These are phyloP conservation scores for Blastobotrys buckinghamii DNA, from an alignment of 1,139 yeast genomes.

Conservation along the genomic window DNA sequence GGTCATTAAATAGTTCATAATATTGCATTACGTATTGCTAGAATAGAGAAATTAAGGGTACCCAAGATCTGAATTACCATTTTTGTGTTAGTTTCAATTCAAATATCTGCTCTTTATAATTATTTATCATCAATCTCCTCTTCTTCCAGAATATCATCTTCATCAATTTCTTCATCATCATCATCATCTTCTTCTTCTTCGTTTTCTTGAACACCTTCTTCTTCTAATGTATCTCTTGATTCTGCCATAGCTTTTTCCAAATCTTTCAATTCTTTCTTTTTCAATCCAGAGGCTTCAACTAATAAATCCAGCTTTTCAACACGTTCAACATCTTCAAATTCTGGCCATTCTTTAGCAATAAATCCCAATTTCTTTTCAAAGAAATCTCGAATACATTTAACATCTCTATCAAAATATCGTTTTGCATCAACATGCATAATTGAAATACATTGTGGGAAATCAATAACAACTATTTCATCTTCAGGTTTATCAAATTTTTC, in stretches of 20 bases:
- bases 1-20: too few species aligned
- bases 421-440: constrained; percentile 87
- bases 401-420: constrained; percentile 84
- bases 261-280: constrained; percentile 65
- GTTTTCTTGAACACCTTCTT: constrained; percentile 30
- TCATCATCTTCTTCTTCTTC: constrained; percentile 24
- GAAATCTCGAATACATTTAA: constrained; percentile 78
- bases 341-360: constrained; percentile 75
- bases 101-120: too few species aligned
- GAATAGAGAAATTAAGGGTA: too few species aligned
- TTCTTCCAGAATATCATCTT: constrained; percentile 21
- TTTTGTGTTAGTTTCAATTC: too few species aligned
- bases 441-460: constrained; percentile 97
- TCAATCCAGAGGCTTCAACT: constrained; percentile 89
- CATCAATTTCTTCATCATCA: constrained; percentile 27
- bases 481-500: constrained; percentile 54
- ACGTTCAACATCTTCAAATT: constrained; percentile 67
- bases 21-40: too few species aligned
- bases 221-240: constrained; percentile 33
- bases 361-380: constrained; percentile 75
- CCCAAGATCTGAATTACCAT: too few species aligned
- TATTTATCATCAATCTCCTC: constrained; percentile 22
- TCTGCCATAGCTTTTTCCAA: constrained; percentile 65
- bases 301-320: constrained; percentile 65
- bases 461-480: constrained; percentile 71